Percentiles rank a stretch among this genome's conserved stretches.
Evolutionary conservation across 495 filamentous ascomycete genomes (phyloP).

Genomic region (Penicillium goetzii): DNA sequence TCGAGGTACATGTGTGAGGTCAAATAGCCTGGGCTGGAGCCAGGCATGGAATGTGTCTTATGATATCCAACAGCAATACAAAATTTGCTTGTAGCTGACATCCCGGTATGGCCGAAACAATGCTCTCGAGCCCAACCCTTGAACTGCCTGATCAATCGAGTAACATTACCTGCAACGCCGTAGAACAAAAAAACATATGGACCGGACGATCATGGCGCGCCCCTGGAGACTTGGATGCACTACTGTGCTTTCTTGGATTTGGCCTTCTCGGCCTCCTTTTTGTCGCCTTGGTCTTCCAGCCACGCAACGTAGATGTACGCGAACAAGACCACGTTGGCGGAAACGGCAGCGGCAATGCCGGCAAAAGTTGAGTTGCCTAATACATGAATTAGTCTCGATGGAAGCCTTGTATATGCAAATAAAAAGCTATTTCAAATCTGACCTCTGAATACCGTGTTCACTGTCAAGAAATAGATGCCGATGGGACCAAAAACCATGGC

Average conservation of each 20-base stretch:
- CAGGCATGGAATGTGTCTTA: slow-evolving; percentile 14
- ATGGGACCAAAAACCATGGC: slow-evolving; percentile 89
- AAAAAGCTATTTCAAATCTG: slow-evolving; percentile 18
- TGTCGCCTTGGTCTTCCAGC: slow-evolving; percentile 79
- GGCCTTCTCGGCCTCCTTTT: slow-evolving; percentile 55
- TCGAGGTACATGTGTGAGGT: slow-evolving; percentile 2
- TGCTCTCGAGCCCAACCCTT: neutral
- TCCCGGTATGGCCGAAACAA: neutral
- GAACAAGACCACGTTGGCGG: slow-evolving; percentile 89
- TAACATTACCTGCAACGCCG: slow-evolving; percentile 18
- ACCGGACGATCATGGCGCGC: neutral
- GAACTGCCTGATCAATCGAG: neutral
- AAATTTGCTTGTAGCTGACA: neutral
- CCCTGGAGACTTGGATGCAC: neutral
- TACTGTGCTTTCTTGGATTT: slow-evolving; percentile 66
- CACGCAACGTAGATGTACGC: slow-evolving; percentile 91
- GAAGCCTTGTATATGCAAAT: neutral
- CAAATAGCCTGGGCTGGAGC: neutral
- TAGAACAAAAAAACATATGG: neutral
- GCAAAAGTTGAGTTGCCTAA: slow-evolving; percentile 85
- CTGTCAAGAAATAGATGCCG: slow-evolving; percentile 80
- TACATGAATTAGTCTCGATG: neutral
- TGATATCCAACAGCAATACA: slow-evolving; percentile 12
- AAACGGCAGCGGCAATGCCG: slow-evolving; percentile 80
- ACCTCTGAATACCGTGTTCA: slow-evolving; percentile 80